Conservation (phyloP, 352 stramenopile genomes). For the Plasmopara muralis region DNA sequence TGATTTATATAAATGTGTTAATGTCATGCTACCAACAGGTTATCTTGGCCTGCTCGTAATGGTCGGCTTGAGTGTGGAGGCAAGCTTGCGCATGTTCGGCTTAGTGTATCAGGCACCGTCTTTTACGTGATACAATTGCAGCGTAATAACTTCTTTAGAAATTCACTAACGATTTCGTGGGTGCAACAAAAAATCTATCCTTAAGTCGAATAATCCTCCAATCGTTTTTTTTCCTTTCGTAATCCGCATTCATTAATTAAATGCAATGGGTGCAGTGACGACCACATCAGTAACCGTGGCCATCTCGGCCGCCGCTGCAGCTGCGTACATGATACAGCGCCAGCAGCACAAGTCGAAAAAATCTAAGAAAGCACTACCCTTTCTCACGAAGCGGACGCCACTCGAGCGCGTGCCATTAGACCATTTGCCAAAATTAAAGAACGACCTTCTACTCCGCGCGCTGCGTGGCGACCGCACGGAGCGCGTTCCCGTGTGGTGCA, state of each 20-base stretch:
- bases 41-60: constrained; percentile 36
- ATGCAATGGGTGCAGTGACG: constrained; percentile 18
- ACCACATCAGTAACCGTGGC: constrained; percentile 25
- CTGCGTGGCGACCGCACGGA: constrained; percentile 84
- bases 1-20: constrained; percentile 1
- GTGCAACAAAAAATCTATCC: too few relatives aligned
- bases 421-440: constrained; percentile 81
- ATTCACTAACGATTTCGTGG: too few relatives aligned
- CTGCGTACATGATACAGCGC: constrained; percentile 53
- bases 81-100: constrained; percentile 25
- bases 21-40: constrained; percentile 21
- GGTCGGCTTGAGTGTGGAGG: constrained; percentile 22
- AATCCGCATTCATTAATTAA: neutral
- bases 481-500: constrained; percentile 94
- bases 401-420: constrained; percentile 62
- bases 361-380: constrained; percentile 36
- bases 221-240: too few relatives aligned
- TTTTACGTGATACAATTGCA: too few relatives aligned
- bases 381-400: constrained; percentile 59
- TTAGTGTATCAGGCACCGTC: constrained; percentile 8
- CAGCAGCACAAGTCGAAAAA: constrained; percentile 33
- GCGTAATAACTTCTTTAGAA: too few relatives aligned
- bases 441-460: constrained; percentile 84
- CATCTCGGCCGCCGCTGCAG: constrained; percentile 50
- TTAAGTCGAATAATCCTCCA: too few relatives aligned